Conservation (phyloP, 1,284 basidiomycete genomes). For the Ustilago loliicola region DNA sequence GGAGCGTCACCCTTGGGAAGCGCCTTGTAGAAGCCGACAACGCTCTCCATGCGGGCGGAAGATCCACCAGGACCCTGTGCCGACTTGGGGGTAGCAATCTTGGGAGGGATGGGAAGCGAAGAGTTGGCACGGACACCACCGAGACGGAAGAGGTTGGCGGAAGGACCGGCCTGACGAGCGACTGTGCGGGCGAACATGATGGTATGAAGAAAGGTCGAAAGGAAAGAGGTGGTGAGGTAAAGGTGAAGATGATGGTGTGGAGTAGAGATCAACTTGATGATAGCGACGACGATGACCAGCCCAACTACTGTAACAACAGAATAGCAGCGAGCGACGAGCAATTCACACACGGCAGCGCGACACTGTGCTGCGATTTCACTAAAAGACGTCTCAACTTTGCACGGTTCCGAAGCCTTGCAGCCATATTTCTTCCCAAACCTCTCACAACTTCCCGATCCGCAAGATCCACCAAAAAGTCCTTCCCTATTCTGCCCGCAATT, state of each 20-base stretch:
- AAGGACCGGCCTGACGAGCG: conserved; percentile 17
- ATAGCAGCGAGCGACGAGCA: background rate
- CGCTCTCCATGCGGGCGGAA: conserved; percentile 82
- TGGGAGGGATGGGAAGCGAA: conserved; percentile 83
- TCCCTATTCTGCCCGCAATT: conserved; percentile 16
- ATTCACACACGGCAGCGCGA: background rate
- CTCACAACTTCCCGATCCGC: background rate
- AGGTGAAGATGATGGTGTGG: background rate
- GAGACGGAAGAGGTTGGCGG: conserved; percentile 13
- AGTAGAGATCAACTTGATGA: background rate
- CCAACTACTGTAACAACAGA: conserved; percentile 3
- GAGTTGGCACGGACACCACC: conserved; percentile 57
- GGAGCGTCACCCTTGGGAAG: conserved; percentile 80
- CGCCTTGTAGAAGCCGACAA: conserved; percentile 94
- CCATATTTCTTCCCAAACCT: background rate
- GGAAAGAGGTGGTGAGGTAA: background rate
- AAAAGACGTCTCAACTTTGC: background rate
- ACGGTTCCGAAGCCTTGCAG: conserved; percentile 24
- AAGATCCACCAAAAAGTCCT: background rate
- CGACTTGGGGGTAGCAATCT: conserved; percentile 89
- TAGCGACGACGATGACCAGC: background rate
- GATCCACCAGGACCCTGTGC: conserved; percentile 84
- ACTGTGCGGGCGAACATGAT: conserved; percentile 44
- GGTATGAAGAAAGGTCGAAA: background rate
- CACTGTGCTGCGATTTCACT: background rate